Base-by-base conservation (phyloP, 2,329 filamentous ascomycete genomes). In the Penicillium griseofulvum region DNA sequence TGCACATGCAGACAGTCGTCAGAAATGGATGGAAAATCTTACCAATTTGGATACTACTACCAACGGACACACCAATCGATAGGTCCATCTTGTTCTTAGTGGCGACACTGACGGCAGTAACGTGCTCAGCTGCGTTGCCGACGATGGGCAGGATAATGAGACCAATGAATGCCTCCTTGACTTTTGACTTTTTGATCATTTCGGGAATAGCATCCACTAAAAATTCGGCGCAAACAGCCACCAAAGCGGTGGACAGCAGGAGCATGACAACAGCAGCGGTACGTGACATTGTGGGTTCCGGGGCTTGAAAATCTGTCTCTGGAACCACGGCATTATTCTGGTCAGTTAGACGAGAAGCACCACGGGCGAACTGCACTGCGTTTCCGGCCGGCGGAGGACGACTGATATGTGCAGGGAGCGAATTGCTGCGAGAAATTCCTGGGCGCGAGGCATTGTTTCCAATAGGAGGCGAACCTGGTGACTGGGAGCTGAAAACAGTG, bases 41-140 rank as follows among this genome's bases (percentile, higher is more conserved):
- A 73, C 72, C 77, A 45, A 92, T 90, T 73, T 92, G 89, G 74
- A 93, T 92, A 64, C 86, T 89, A 11, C 86, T 89, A 28, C 89
- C 89, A 33, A 92, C 87, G 12, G 88, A 89, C 11, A 92, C 88
- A 68, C 88, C 89, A 60, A 92, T 91, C 3, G 89, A 87, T 9
- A 92, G 77, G 67, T 92, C 89, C 87, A 91, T 91, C 75, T 92
- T 92, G 74, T 91, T 90, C 79, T 91, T 91, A 64, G 87, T 82
- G 7, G 89, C 89, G 1, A 92, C 89, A 0, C 85, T 89, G 51
- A 92, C 88, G 7, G 89, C 89, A 0, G 89, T 91, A 19, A 89
- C 87, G 77, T 92, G 89, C 75, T 92, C 89, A 14, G 88, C 89
- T 2, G 89, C 89, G 65, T 92, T 92, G 37, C 89, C 88, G n/a